phyloP scores from a whole-genome alignment of 768 basidiomycete genomes.

The Amanita fuliginea region DNA sequence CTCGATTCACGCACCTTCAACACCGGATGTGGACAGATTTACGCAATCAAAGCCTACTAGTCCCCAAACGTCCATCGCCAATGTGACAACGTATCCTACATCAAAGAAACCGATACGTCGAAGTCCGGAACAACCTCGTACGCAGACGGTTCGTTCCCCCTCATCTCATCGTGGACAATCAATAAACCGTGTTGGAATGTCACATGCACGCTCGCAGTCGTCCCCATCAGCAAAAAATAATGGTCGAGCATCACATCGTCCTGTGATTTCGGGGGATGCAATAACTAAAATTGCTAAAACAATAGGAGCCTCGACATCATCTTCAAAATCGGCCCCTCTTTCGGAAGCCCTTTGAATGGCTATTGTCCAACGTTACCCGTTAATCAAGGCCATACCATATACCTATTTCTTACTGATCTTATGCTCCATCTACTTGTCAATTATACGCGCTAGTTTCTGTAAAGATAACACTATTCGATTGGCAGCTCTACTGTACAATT shows the following conservation, averaged over 20 bases:
- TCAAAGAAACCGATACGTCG: conserved; percentile 18
- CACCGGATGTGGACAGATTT: conserved; percentile 8
- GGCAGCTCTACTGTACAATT: background rate
- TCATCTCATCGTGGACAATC: conserved; percentile 29
- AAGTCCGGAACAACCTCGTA: conserved; percentile 35
- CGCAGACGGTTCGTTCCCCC: conserved; percentile 39
- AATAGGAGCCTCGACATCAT: conserved; percentile 23
- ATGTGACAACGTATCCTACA: conserved; percentile 15
- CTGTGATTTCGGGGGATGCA: conserved; percentile 66
- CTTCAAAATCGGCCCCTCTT: conserved; percentile 13
- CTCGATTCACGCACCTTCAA: conserved; percentile 10
- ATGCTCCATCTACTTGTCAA: background rate
- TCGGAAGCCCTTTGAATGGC: background rate
- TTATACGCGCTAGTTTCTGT: background rate
- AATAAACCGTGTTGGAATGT: conserved; percentile 28
- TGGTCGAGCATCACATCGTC: conserved; percentile 41
- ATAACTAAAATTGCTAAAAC: conserved; percentile 55
- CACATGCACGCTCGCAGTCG: conserved; percentile 55
- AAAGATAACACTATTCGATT: background rate
- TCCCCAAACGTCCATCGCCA: conserved; percentile 28
- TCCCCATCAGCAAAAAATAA: conserved; percentile 36
- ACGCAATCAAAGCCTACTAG: conserved; percentile 43
- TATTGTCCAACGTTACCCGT: no score
- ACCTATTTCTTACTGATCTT: background rate
- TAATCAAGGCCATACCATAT: background rate